Conservation (phyloP, 495 filamentous ascomycete genomes). For the Penicillium bialowiezense region DNA sequence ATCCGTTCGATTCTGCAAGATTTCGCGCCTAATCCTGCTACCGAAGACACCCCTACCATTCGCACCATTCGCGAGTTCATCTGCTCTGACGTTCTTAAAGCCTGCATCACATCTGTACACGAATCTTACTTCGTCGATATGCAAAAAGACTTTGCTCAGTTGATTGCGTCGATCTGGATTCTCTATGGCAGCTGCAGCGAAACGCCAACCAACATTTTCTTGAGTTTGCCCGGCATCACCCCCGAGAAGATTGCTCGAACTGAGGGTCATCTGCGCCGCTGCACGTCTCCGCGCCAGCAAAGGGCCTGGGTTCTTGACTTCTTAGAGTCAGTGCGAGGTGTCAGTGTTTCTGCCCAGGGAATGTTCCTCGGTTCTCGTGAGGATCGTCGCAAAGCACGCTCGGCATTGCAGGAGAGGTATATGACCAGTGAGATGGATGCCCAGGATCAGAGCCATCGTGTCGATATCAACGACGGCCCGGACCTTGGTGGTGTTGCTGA, state of each 20-base stretch:
- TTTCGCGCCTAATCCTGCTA: slow-evolving; percentile 55
- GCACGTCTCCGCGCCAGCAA: slow-evolving; percentile 67
- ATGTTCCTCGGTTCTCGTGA: slow-evolving; percentile 59
- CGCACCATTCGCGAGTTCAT: slow-evolving; percentile 87
- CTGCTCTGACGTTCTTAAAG: slow-evolving; percentile 74
- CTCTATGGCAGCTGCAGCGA: slow-evolving; percentile 64
- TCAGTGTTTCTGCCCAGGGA: slow-evolving; percentile 90
- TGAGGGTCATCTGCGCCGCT: slow-evolving; percentile 55
- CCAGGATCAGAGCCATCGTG: slow-evolving; percentile 40
- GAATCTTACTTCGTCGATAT: slow-evolving; percentile 95
- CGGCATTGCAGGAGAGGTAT: slow-evolving; percentile 55
- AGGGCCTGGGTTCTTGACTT: slow-evolving; percentile 83
- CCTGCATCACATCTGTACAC: slow-evolving; percentile 82
- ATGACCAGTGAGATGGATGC: slow-evolving; percentile 50
- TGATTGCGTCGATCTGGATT: slow-evolving; percentile 82
- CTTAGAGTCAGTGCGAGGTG: slow-evolving; percentile 77
- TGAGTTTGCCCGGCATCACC: slow-evolving; percentile 56
- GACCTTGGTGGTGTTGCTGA: slow-evolving; percentile 65
- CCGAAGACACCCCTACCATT: slow-evolving; percentile 50
- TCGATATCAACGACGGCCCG: slow-evolving; percentile 55
- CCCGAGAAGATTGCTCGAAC: slow-evolving; percentile 44
- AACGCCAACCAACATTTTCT: slow-evolving; percentile 50
- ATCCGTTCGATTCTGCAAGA: slow-evolving; percentile 80
- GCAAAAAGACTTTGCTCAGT: slow-evolving; percentile 84
- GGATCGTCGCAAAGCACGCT: slow-evolving; percentile 51